phyloP scores from a whole-genome alignment of 2,329 filamentous ascomycete species.

The Colletotrichum plurivorum region DNA sequence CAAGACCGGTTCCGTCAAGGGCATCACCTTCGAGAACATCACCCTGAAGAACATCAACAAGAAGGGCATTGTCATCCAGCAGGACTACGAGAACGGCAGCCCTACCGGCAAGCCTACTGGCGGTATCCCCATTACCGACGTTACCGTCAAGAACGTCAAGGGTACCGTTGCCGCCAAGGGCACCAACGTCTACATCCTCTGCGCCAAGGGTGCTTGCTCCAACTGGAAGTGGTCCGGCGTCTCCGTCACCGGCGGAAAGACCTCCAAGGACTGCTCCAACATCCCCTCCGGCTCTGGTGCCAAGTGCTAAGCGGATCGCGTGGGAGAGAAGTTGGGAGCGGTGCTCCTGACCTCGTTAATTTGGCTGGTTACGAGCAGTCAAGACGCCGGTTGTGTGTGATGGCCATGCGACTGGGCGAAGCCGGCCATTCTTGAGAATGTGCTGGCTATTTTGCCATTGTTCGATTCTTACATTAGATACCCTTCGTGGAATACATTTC shows the following conservation, averaged over 20 bases:
- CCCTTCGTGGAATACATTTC: constrained; percentile 19
- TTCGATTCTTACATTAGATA: constrained; percentile 33
- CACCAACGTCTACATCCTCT: constrained; percentile 66
- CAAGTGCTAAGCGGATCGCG: constrained; percentile 24
- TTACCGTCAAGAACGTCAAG: constrained; percentile 60
- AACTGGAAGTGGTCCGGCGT: constrained; percentile 68
- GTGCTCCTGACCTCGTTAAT: constrained; percentile 1
- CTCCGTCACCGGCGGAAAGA: constrained; percentile 65
- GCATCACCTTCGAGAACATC: constrained; percentile 61
- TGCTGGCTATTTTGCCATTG: constrained; percentile 2
- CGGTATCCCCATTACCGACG: constrained; percentile 67
- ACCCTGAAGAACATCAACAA: constrained; percentile 58
- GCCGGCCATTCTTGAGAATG: neutral
- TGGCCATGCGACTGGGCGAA: constrained; percentile 1
- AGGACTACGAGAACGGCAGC: constrained; percentile 63
- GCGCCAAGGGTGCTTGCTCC: constrained; percentile 64
- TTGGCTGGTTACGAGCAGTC: neutral
- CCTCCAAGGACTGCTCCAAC: constrained; percentile 45
- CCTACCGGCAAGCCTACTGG: constrained; percentile 59
- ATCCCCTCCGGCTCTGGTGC: constrained; percentile 43
- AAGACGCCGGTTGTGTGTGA: constrained; percentile 1
- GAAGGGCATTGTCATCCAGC: constrained; percentile 56
- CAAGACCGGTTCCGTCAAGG: constrained; percentile 59
- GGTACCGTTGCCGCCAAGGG: constrained; percentile 57
- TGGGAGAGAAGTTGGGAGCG: neutral